phyloP scores from a whole-genome alignment of 1,139 yeast species.

The Candida gigantensis region DNA sequence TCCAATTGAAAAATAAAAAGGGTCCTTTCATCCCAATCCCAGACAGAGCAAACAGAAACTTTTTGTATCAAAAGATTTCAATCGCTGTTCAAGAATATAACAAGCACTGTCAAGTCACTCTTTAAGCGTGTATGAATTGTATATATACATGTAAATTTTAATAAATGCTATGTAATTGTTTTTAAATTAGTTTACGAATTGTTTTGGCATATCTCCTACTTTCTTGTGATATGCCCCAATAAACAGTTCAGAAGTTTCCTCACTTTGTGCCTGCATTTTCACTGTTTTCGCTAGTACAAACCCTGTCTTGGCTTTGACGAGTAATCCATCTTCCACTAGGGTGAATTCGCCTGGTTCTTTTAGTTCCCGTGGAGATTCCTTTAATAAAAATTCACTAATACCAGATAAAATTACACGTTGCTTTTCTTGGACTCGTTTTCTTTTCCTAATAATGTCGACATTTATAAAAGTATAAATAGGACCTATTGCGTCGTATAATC shows the following conservation, averaged over 20 bases:
- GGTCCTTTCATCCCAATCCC: constrained; percentile 82
- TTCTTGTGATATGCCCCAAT: constrained; percentile 11
- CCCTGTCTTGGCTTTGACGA: constrained; percentile 48
- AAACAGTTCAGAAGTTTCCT: constrained; percentile 39
- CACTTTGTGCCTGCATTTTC: constrained; percentile 56
- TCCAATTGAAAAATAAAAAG: constrained; percentile 59
- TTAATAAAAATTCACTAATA: constrained; percentile 17
- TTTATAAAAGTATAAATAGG: constrained; percentile 51
- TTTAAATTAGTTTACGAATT: constrained; percentile 10
- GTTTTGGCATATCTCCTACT: constrained; percentile 15
- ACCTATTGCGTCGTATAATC: constrained; percentile 59
- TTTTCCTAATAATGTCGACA: constrained; percentile 31
- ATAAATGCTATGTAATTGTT: neutral
- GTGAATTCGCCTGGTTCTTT: constrained; percentile 45
- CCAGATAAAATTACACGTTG: constrained; percentile 53
- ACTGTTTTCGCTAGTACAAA: constrained; percentile 33
- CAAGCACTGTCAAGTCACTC: constrained; percentile 51
- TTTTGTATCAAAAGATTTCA: constrained; percentile 71
- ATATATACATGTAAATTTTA: constrained; percentile 4
- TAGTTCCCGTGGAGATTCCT: constrained; percentile 2
- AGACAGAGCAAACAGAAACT: constrained; percentile 62
- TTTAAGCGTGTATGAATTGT: constrained; percentile 19
- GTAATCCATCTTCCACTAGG: constrained; percentile 24
- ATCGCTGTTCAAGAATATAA: constrained; percentile 82
- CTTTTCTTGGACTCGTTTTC: constrained; percentile 23